Evolutionary conservation across 306 rosid genomes (phyloP), one percentile per base, ranked within the genome.

Genomic region (Pyrus pyrifolia): DNA sequence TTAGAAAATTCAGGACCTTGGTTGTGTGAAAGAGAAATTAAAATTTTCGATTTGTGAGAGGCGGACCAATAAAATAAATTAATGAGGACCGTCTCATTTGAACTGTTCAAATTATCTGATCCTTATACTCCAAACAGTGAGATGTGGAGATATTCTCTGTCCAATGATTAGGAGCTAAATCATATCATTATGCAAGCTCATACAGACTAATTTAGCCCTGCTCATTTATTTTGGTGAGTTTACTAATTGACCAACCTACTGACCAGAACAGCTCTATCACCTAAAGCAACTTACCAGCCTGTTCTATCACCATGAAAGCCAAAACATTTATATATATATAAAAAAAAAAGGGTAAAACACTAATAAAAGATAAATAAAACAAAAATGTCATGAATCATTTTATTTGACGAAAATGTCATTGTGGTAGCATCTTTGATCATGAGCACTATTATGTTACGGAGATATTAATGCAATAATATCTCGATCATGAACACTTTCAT

Each of bases 261-360:
- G 63, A 22, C 63, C 25, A 58, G 3, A 38, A 57, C 42, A 18
- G 42, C 19, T 9, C 23, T 18, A 75, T 64, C 80, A 68, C 21
- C 12, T 62, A 25, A 15, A 15, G 8, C 5, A 49, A 31, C 65
- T 51, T 3, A 27, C 67, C 33, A 62, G 33, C 68, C 22, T 8
- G 45, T 64, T 64, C 14, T 31, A 72, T 64, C 80, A 68, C 33
- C 8, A 67, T 80, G 72, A 51, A 68, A 17, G 53, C 77, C 76
- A 76, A 67, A 68, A 73, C 67, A 35, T 35, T 33, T 5, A 33
- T 25, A 25, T 25, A 25, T 25, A 25, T 25, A 4, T 5, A 6
- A 35, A 35, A 35, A 33, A 5, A 35, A 35, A 6, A 1, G 1
- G 8, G 38, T 58, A 13, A 78, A 76, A 58, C 69, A 42, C 21